Evolutionary conservation across 768 basidiomycete genomes (phyloP), one percentile per base, ranked within the genome.

Genomic region (Tephrocybe sp.): DNA sequence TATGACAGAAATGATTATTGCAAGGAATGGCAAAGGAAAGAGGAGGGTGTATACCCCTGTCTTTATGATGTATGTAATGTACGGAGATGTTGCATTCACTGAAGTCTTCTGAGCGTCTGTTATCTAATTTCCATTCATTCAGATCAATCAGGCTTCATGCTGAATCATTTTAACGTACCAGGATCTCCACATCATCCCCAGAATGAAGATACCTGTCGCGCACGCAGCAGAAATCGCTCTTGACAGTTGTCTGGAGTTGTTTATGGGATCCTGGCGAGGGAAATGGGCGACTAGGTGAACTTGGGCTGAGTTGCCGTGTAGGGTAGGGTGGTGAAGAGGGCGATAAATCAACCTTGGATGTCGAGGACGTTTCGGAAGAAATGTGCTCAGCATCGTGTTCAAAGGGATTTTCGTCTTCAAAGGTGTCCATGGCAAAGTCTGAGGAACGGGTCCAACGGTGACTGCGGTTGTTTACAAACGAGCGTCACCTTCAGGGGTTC

Each of bases 51-150:
- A n/a, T n/a, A 96, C 94, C 61, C 93, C 94, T 39, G 93, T 86
- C 49, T 74, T 80, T 60, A 98, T 95, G 55, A 96, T 83, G 75
- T 99, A 98, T 52, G 88, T 83, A 66, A 98, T 99, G 67, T 98
- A 98, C 5, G 90, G 85, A 18, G 93, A 88, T 43, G 76, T 83
- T n/a, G 93, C 81, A 61, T 91, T 90, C 48, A 90, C 78, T 11
- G 88, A 83, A 21, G 95, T 98, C 83, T 99, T 99, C 71, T 90
- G 85, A 12, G 97, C 96, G 63, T 98, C 96, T 28, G 85, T 81
- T 57, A 99, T 98, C 94, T 97, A 49, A 26, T 45, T 39, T 33
- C 20, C 30, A 30, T 17, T n/a, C 15, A n/a, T 25, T 40, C 33
- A 23, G 24, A 54, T 50, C 39, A 30, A 45, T 40, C 23, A 30